Evolutionary conservation across 2,329 filamentous ascomycete species (phyloP).

Genomic region (Ophiocordyceps unilateralis): DNA sequence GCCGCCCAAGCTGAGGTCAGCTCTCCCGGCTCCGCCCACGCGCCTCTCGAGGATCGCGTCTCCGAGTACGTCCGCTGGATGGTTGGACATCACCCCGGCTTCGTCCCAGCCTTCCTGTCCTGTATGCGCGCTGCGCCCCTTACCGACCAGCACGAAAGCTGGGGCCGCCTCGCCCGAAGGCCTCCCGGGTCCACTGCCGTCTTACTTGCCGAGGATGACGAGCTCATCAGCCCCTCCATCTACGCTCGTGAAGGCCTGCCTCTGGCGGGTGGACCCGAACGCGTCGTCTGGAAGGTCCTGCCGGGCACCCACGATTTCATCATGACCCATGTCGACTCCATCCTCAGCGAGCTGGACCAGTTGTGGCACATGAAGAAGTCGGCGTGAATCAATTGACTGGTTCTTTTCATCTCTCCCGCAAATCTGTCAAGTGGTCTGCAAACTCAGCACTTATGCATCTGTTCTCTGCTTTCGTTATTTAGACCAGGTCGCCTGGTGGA

Average conservation of each 20-base stretch:
- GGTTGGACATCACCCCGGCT: slow-evolving; percentile 35
- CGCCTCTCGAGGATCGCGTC: slow-evolving; percentile 26
- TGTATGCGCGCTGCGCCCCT: slow-evolving; percentile 37
- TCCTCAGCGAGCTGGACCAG: slow-evolving; percentile 27
- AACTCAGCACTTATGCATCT: not conserved
- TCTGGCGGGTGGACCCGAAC: slow-evolving; percentile 29
- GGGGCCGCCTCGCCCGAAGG: slow-evolving; percentile 26
- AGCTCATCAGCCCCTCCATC: slow-evolving; percentile 32
- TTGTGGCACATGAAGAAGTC: slow-evolving; percentile 22
- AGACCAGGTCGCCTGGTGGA: not conserved
- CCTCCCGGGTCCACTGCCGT: slow-evolving; percentile 28
- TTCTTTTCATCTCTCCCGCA: not conserved
- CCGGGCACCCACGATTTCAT: slow-evolving; percentile 44
- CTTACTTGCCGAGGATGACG: slow-evolving; percentile 31
- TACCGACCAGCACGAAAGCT: slow-evolving; percentile 32
- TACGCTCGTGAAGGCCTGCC: slow-evolving; percentile 32
- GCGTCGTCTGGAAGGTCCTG: slow-evolving; percentile 32
- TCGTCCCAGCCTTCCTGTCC: slow-evolving; percentile 42
- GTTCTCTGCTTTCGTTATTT: not conserved
- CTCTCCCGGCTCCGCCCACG: not conserved
- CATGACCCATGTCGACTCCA: slow-evolving; percentile 32
- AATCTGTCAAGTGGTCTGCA: not conserved
- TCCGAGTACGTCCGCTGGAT: slow-evolving; percentile 40
- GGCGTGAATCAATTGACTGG: not conserved
- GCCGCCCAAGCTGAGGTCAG: slow-evolving; percentile 25